These are phyloP conservation scores for Carex arenaria DNA, from an alignment of 202 grass and related monocot genomes.

Conservation along the genomic window DNA sequence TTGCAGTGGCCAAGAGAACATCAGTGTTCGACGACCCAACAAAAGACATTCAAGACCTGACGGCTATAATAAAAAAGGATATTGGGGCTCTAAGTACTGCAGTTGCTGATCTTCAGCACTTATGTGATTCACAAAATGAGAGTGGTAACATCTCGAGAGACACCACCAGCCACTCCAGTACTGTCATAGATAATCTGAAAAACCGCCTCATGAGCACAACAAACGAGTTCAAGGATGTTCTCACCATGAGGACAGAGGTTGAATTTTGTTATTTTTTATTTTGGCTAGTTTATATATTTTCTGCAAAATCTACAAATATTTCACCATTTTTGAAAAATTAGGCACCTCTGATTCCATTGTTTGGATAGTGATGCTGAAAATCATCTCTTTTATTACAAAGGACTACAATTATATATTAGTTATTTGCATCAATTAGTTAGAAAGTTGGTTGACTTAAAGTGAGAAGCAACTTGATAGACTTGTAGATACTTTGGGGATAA, in stretches of 20 bases:
- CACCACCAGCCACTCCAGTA: conserved; percentile 73
- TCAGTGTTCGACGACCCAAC: conserved; percentile 96
- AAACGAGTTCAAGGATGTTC: conserved; percentile 96
- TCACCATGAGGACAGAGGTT: conserved; percentile 96
- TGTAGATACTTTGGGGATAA: background rate
- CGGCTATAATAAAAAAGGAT: conserved; percentile 82
- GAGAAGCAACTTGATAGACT: background rate
- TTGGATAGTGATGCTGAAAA: background rate
- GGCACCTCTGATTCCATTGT: background rate
- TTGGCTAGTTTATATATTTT: background rate
- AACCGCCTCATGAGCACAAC: conserved; percentile 82
- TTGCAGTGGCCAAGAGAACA: conserved; percentile 92
- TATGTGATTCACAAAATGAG: conserved; percentile 86
- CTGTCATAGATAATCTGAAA: conserved; percentile 86
- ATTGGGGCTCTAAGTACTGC: conserved; percentile 80
- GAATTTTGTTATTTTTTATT: background rate
- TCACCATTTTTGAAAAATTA: background rate
- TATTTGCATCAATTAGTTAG: background rate
- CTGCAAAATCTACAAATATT: background rate
- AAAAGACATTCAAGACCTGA: conserved; percentile 88
- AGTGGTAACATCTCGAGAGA: conserved; percentile 75
- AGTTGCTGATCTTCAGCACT: conserved; percentile 73
- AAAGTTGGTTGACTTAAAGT: background rate
- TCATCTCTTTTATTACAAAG: background rate
- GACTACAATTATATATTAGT: background rate